A percentile compares a stretch with the other conserved stretches of the same genome.
These are phyloP conservation scores for Candida patagonica DNA, from an alignment of 805 yeast genomes.

Conservation along the genomic window DNA sequence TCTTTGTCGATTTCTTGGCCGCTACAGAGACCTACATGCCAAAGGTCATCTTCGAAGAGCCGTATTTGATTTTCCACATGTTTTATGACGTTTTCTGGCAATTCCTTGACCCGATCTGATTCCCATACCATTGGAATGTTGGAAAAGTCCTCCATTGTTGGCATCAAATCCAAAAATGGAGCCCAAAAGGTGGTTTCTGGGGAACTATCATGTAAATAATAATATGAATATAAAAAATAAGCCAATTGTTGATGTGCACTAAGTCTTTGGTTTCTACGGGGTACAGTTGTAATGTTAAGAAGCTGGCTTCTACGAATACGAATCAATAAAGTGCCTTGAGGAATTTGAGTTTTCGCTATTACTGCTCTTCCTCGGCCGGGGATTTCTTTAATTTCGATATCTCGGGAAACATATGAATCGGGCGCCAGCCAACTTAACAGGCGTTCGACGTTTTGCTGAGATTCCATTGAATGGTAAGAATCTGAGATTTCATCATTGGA, in stretches of 20 bases:
- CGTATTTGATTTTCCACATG: conserved; percentile 15
- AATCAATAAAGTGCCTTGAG: conserved; percentile 37
- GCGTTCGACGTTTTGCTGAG: neutral
- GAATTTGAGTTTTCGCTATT: conserved; percentile 33
- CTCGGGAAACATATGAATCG: conserved; percentile 17
- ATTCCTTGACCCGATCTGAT: conserved; percentile 7
- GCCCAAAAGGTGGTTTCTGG: conserved; percentile 39
- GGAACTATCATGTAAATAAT: neutral
- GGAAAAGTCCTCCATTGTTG: conserved; percentile 43
- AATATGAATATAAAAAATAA: conserved; percentile 10
- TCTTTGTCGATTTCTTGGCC: conserved; percentile 1
- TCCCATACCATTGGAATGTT: conserved; percentile 61
- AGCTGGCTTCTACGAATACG: conserved; percentile 50
- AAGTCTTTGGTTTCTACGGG: conserved; percentile 1
- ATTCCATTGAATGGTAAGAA: too few relatives aligned
- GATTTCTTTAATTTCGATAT: conserved; percentile 32
- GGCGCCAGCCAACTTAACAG: conserved; percentile 9
- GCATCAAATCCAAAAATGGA: conserved; percentile 60
- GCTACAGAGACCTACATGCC: conserved; percentile 19
- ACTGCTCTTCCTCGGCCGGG: conserved; percentile 57
- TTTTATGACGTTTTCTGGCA: conserved; percentile 17
- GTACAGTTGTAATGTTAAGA: conserved; percentile 34
- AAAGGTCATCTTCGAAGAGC: conserved; percentile 38
- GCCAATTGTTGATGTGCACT: conserved; percentile 21
- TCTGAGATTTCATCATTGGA: too few relatives aligned